These are phyloP conservation scores for Fragaria iinumae DNA, from an alignment of 306 rosid genomes.

Conservation along the genomic window DNA sequence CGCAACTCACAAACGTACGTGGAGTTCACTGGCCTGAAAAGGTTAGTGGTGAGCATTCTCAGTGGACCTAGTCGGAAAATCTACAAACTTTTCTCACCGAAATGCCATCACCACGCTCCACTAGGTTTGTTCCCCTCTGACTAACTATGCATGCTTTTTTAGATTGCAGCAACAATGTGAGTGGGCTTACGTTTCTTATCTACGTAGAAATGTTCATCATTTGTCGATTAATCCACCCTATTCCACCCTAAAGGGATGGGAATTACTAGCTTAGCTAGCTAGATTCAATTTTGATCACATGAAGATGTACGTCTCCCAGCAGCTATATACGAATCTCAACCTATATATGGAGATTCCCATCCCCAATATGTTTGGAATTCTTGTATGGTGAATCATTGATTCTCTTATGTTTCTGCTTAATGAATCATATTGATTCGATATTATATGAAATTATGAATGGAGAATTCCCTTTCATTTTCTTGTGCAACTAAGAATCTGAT, in stretches of 20 bases:
- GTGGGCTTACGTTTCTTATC: conserved; percentile 27
- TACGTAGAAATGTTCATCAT: neutral
- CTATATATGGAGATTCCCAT: neutral
- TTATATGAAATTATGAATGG: neutral
- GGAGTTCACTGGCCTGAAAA: neutral
- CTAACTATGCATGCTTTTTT: neutral
- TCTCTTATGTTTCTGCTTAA: conserved; percentile 9
- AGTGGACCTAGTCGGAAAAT: conserved; percentile 36
- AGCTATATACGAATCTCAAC: neutral
- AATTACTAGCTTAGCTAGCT: neutral
- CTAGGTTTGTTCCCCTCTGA: neutral
- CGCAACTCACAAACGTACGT: neutral
- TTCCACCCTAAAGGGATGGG: neutral
- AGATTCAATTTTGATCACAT: neutral
- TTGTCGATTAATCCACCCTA: neutral
- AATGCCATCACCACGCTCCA: conserved; percentile 16
- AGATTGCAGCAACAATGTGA: neutral
- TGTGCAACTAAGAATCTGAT: neutral
- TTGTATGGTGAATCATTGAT: neutral
- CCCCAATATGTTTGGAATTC: neutral
- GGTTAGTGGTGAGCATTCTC: neutral
- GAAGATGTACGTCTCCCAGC: neutral
- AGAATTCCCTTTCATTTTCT: neutral
- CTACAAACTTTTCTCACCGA: conserved; percentile 11
- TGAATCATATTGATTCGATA: conserved; percentile 6